Conservation (phyloP, 2,329 filamentous ascomycete genomes). For the Rosellinia necatrix region DNA sequence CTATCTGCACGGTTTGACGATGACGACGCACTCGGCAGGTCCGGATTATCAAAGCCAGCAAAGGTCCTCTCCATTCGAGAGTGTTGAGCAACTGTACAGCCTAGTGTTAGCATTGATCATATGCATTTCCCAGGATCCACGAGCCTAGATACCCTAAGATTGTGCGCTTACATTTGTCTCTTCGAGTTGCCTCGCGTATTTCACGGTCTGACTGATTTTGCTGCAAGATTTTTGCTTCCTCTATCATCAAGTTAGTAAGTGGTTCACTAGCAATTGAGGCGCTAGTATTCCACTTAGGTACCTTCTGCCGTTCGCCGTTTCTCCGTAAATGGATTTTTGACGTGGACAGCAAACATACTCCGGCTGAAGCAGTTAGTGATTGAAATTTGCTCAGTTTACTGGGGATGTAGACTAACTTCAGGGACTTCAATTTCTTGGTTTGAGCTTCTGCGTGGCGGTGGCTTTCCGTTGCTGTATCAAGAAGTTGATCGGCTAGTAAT, state of each 20-base stretch:
- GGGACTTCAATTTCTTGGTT: constrained; percentile 70
- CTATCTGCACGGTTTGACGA: constrained; percentile 59
- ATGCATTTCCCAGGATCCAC: background rate
- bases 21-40: constrained; percentile 32
- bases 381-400: too few relatives aligned
- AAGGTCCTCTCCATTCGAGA: constrained; percentile 60
- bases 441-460: constrained; percentile 77
- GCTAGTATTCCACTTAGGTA: background rate
- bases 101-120: background rate
- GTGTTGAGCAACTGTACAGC: constrained; percentile 43
- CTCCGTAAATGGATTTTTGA: constrained; percentile 77
- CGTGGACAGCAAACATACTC: constrained; percentile 88
- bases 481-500: constrained; percentile 66
- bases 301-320: constrained; percentile 62
- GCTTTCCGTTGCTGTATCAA: constrained; percentile 78
- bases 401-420: constrained; percentile 13
- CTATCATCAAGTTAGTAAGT: constrained; percentile 32
- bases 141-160: background rate
- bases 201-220: constrained; percentile 65
- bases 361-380: constrained; percentile 70
- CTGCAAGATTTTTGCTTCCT: constrained; percentile 37
- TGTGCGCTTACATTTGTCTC: constrained; percentile 50
- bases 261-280: background rate
- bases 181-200: constrained; percentile 66
- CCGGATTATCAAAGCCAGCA: constrained; percentile 43